A percentile compares a stretch with the other conserved stretches of the same genome.
These are phyloP conservation scores for Plectosphaerella cucumerina DNA, from an alignment of 2,329 filamentous ascomycete genomes.

Conservation along the genomic window DNA sequence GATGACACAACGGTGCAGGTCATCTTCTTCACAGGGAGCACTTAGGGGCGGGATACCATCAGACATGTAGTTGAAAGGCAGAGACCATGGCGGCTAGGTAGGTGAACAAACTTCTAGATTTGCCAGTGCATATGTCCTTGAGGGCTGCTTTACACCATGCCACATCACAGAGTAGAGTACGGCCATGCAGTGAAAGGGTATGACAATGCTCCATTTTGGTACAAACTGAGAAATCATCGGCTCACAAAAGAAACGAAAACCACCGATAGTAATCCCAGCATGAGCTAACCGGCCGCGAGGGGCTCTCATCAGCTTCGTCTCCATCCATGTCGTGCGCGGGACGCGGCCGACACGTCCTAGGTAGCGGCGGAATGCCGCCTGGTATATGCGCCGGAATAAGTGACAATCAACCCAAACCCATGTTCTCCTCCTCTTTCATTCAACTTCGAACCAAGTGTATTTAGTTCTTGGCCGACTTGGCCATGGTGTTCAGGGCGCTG, in stretches of 20 bases:
- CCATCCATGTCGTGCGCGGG: neutral
- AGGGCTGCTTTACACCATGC: no score
- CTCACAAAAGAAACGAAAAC: conserved; percentile 20
- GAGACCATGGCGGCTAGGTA: no score
- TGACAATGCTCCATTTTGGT: conserved; percentile 26
- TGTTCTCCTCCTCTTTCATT: neutral
- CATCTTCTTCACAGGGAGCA: conserved; percentile 48
- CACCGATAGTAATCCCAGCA: conserved; percentile 3
- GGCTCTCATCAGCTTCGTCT: conserved; percentile 1
- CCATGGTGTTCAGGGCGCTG: conserved; percentile 93
- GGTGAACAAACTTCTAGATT: no score
- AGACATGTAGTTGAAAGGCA: no score
- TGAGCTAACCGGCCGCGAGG: conserved; percentile 1
- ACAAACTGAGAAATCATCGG: conserved; percentile 22
- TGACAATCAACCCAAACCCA: neutral
- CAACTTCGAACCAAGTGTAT: neutral
- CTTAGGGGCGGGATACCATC: no score
- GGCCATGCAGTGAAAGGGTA: neutral
- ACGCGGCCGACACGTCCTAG: neutral
- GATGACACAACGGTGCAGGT: conserved; percentile 85
- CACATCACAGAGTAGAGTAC: no score
- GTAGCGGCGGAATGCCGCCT: neutral
- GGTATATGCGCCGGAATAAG: conserved; percentile 2
- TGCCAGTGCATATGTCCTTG: no score
- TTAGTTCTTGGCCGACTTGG: conserved; percentile 53